Percentiles rank a stretch among this genome's conserved stretches.
phyloP scores from a whole-genome alignment of 441 rosid genomes.

The Corymbia citriodora region DNA sequence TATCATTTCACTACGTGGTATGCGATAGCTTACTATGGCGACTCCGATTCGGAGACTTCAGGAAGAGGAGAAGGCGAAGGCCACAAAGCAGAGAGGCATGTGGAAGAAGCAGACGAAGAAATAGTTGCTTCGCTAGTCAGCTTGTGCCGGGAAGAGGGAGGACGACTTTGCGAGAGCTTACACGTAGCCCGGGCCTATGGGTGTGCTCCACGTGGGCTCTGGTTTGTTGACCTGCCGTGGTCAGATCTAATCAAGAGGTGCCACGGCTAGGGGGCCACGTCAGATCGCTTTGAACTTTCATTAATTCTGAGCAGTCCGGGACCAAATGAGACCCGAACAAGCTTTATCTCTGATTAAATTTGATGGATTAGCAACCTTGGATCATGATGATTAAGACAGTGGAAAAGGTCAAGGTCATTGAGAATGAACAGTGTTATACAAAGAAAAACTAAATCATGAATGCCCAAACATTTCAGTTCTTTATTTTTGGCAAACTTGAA shows the following conservation, averaged over 20 bases:
- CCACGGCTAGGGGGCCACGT: background rate
- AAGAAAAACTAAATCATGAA: background rate
- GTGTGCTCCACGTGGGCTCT: conserved; percentile 14
- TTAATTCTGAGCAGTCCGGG: background rate
- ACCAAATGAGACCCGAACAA: background rate
- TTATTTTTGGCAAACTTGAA: too few relatives aligned
- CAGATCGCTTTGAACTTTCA: background rate
- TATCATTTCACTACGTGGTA: background rate
- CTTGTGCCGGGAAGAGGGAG: background rate
- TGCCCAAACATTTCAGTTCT: background rate
- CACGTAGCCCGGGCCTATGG: conserved; percentile 40
- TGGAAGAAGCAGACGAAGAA: background rate
- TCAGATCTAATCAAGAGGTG: background rate
- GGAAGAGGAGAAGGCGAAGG: background rate
- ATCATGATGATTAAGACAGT: background rate
- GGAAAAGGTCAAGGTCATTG: background rate
- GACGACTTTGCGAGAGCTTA: background rate
- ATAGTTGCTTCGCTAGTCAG: background rate
- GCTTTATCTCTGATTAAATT: background rate
- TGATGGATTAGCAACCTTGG: background rate
- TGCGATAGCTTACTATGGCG: background rate
- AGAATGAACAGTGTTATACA: background rate
- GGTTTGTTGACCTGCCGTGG: background rate
- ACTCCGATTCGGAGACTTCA: background rate
- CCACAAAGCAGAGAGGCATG: background rate